Percentiles rank a stretch among this genome's conserved stretches.
Conservation (phyloP, 1,284 basidiomycete genomes). For the Cutaneotrichosporon cutaneum region DNA sequence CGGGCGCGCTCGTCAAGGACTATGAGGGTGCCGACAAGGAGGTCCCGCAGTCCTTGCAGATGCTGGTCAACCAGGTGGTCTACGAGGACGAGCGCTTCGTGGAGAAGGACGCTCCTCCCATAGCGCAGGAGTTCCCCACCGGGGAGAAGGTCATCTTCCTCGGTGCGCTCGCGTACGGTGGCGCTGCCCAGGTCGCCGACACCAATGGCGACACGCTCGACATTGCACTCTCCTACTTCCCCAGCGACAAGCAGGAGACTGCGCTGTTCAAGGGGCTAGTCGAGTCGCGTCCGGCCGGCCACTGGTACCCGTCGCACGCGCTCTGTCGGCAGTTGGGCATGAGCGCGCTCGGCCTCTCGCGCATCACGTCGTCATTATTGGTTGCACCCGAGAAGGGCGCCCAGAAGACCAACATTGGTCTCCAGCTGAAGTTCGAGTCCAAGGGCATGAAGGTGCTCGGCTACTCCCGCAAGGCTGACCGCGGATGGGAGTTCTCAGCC, state of each 20-base stretch:
- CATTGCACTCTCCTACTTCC: slow-evolving; percentile 81
- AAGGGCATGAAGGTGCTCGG: slow-evolving; percentile 95
- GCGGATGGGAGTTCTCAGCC: slow-evolving; percentile 92
- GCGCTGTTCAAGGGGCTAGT: slow-evolving; percentile 72
- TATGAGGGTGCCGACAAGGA: slow-evolving; percentile 82
- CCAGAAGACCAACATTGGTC: slow-evolving; percentile 80
- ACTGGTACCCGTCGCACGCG: slow-evolving; percentile 74
- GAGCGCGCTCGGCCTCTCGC: slow-evolving; percentile 72
- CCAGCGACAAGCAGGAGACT: slow-evolving; percentile 72
- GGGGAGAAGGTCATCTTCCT: slow-evolving; percentile 94
- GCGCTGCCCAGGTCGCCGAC: slow-evolving; percentile 79
- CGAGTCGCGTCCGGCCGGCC: slow-evolving; percentile 57
- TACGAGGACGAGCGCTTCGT: slow-evolving; percentile 86
- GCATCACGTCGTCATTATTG: slow-evolving; percentile 91
- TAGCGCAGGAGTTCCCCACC: slow-evolving; percentile 85
- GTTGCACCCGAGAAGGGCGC: slow-evolving; percentile 69
- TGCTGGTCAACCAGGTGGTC: slow-evolving; percentile 70
- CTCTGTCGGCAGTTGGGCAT: slow-evolving; percentile 70
- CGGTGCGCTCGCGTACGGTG: slow-evolving; percentile 89
- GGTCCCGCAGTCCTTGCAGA: slow-evolving; percentile 79
- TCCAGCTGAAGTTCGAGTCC: slow-evolving; percentile 94
- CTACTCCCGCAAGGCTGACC: slow-evolving; percentile 80
- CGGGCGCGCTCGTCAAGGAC: slow-evolving; percentile 89
- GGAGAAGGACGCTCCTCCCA: slow-evolving; percentile 72
- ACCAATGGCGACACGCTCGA: slow-evolving; percentile 69